Evolutionary conservation across 257 asterid genomes (phyloP).

Genomic region (Ilex aquifolium): DNA sequence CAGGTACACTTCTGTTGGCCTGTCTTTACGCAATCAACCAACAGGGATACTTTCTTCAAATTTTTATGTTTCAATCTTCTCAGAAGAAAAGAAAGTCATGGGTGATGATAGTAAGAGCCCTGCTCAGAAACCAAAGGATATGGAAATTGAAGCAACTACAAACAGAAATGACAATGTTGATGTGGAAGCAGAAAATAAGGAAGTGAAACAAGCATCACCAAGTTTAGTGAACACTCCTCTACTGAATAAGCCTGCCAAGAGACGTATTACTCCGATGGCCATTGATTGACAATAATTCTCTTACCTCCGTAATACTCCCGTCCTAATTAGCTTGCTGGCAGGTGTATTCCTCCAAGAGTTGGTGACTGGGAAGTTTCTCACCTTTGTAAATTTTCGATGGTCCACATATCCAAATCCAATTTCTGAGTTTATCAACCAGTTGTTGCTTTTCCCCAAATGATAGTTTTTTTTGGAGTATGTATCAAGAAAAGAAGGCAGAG

Average conservation of each 20-base stretch:
- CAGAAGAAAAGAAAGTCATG: constrained; percentile 30
- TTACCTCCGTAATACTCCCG: no score
- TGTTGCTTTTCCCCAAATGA: no score
- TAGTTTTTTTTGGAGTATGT: no score
- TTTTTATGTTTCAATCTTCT: constrained; percentile 12
- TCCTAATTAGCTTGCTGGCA: no score
- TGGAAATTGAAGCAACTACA: constrained; percentile 1
- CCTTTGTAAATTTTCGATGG: no score
- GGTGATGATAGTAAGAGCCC: constrained; percentile 21
- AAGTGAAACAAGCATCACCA: constrained; percentile 29
- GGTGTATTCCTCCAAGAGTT: no score
- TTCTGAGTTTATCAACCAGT: no score
- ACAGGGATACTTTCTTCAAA: background rate
- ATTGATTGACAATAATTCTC: constrained; percentile 31
- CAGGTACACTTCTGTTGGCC: constrained; percentile 33
- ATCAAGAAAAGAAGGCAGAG: no score
- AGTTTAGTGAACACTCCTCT: constrained; percentile 21
- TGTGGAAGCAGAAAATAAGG: constrained; percentile 19
- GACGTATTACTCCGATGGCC: constrained; percentile 81
- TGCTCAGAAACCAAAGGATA: constrained; percentile 12
- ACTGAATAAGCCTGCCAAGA: constrained; percentile 47
- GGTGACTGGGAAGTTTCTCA: no score
- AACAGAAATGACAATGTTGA: constrained; percentile 9
- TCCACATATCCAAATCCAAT: no score
- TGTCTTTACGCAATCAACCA: background rate